Conservation (phyloP, 164 flowering plant species). For the Cinnamomum micranthum region DNA sequence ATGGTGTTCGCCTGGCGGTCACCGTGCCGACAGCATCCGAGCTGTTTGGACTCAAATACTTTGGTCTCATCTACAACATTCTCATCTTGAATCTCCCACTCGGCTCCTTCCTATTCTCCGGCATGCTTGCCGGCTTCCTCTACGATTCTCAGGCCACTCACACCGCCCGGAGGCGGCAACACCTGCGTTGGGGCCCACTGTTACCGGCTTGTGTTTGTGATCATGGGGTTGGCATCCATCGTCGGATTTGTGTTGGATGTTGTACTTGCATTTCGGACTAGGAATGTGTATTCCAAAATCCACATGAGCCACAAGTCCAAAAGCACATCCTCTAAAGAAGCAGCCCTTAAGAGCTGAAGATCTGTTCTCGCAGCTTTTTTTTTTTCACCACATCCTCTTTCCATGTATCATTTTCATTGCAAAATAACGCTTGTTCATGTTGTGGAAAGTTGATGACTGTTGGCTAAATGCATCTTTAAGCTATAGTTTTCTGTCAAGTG, state of each 20-base stretch:
- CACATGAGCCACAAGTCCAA: slow-evolving; percentile 27
- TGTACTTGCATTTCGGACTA: slow-evolving; percentile 52
- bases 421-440: no score
- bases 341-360: neutral
- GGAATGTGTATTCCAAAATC: slow-evolving; percentile 48
- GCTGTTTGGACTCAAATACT: slow-evolving; percentile 83
- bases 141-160: slow-evolving; percentile 73
- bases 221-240: slow-evolving; percentile 63
- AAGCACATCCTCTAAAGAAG: neutral
- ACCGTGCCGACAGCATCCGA: slow-evolving; percentile 90
- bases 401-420: no score
- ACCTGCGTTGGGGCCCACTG: slow-evolving; percentile 83
- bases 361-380: neutral
- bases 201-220: slow-evolving; percentile 61
- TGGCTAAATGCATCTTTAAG: no score
- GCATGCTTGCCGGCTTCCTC: slow-evolving; percentile 71
- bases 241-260: slow-evolving; percentile 67
- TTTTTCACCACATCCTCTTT: neutral
- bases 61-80: slow-evolving; percentile 79
- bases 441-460: no score
- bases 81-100: slow-evolving; percentile 81
- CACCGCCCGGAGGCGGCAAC: slow-evolving; percentile 59
- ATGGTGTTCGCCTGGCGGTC: slow-evolving; percentile 77
- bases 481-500: no score
- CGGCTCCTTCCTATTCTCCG: slow-evolving; percentile 91